These are phyloP conservation scores for Mycosphaerelloides madeirae DNA, from an alignment of 2,329 filamentous ascomycete genomes.

Conservation along the genomic window DNA sequence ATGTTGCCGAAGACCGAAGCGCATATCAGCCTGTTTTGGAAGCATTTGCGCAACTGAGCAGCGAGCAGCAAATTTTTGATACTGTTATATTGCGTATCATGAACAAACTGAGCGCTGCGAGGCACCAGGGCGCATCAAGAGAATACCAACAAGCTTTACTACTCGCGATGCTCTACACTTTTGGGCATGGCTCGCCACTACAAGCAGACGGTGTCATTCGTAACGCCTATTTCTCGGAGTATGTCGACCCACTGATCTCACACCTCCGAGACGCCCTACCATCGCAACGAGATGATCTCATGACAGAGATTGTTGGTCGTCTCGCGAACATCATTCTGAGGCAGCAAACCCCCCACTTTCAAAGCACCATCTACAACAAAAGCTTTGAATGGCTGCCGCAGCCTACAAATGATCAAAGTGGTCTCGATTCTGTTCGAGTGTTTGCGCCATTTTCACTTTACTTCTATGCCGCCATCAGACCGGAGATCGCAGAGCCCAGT, in stretches of 20 bases:
- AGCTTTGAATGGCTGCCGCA: conserved; percentile 28
- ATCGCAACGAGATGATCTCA: conserved; percentile 44
- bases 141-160: conserved; percentile 57
- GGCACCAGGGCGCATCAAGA: conserved; percentile 48
- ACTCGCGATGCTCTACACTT: conserved; percentile 57
- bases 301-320: conserved; percentile 57
- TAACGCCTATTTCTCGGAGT: conserved; percentile 43
- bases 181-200: conserved; percentile 49
- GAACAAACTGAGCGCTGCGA: conserved; percentile 56
- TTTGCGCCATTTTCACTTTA: conserved; percentile 28
- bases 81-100: conserved; percentile 59
- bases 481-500: conserved; percentile 26
- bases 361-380: conserved; percentile 33
- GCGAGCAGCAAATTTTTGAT: conserved; percentile 59
- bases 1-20: conserved; percentile 37
- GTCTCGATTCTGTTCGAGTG: conserved; percentile 4
- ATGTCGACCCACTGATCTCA: conserved; percentile 40
- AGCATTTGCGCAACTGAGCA: conserved; percentile 59
- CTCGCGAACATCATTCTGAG: conserved; percentile 58
- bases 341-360: conserved; percentile 46
- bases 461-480: conserved; percentile 30
- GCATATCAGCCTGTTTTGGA: conserved; percentile 56
- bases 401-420: conserved; percentile 6
- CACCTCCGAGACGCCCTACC: conserved; percentile 33
- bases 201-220: conserved; percentile 39